Base-by-base conservation (phyloP, 176 grass and related monocot species). In the Oryza longistaminata region DNA sequence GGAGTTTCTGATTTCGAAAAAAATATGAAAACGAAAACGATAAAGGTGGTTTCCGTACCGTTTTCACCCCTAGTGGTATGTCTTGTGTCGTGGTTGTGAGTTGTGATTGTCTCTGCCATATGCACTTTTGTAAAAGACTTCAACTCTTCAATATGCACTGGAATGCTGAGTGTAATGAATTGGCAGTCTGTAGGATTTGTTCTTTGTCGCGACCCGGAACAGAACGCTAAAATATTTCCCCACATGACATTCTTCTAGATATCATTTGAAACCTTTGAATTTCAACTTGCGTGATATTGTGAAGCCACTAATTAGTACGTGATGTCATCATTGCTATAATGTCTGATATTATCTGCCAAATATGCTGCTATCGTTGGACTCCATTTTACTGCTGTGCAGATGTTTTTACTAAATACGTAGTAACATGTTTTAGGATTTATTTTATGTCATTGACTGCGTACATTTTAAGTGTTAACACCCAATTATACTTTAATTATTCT, bases 291-390 rank as follows among this genome's bases (percentile, higher is more conserved):
- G 73, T 60, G 48, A 40, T 43, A 17, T 50, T 67, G 6, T 62
- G 37, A 44, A 44, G 7, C 48, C 29, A 81, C 72, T 80, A 61
- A 14, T 22, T 76, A 49, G n/a, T 31, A 75, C 25, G 6, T 76
- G 71, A 66, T 81, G 24, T 24, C 40, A 39, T 49, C 74, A 79
- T 53, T 64, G 42, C 66, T 76, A 35, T 61, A 46, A 65, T 71
- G 12, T 48, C 71, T 71, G 77, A 9, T 17, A 12, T 75, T 80
- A 39, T 85, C 46, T 64, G 39, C 21, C 64, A 81, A 85, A 85
- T 24, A 44, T 90, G 31, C 46, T 44, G n/a, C 15, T 44, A 15
- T 64, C 5, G 25, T 76, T 76, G 52, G 15, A 73, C 77, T 53
- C 65, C 55, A 2, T 29, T 21, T 48, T 43, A n/a, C 40, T 34